phyloP scores from a whole-genome alignment of 257 asterid genomes.

The Paraleonurus japonicus region DNA sequence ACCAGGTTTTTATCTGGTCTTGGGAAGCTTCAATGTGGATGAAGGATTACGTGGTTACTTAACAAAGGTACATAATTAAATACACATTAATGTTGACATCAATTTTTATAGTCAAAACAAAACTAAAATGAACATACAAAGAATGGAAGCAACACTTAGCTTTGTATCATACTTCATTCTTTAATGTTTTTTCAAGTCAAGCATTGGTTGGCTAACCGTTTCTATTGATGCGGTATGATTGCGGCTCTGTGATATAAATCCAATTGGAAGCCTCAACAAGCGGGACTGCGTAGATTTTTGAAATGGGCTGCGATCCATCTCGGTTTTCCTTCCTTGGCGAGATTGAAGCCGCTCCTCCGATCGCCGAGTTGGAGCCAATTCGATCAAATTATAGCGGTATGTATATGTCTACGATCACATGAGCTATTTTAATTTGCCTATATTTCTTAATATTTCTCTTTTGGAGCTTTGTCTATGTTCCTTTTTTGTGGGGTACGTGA shows the following conservation, averaged over 20 bases:
- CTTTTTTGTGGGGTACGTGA: neutral
- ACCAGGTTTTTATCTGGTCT: slow-evolving; percentile 90
- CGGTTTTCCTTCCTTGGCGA: slow-evolving; percentile 87
- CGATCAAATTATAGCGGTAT: slow-evolving; percentile 77
- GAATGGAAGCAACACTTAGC: too few species aligned
- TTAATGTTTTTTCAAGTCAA: too few species aligned
- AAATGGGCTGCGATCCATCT: slow-evolving; percentile 89
- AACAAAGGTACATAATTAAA: slow-evolving; percentile 60
- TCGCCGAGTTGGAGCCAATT: slow-evolving; percentile 92
- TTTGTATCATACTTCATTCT: too few species aligned
- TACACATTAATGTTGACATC: slow-evolving; percentile 3
- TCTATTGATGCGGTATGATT: slow-evolving; percentile 72
- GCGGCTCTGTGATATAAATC: slow-evolving; percentile 97
- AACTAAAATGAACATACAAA: too few species aligned
- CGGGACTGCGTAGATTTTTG: slow-evolving; percentile 77
- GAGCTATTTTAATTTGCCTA: too few species aligned
- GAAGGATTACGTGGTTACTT: slow-evolving; percentile 92
- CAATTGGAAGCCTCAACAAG: slow-evolving; percentile 93
- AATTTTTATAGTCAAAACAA: neutral
- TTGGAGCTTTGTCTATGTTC: neutral
- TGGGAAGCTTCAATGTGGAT: slow-evolving; percentile 96
- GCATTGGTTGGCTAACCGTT: slow-evolving; percentile 2
- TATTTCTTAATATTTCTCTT: too few species aligned
- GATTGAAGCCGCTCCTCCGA: slow-evolving; percentile 95
- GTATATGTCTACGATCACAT: neutral